Percentiles rank a stretch among this genome's conserved stretches.
Evolutionary conservation across 805 yeast genomes (phyloP).

Genomic region (Kuraishia ogatae): DNA sequence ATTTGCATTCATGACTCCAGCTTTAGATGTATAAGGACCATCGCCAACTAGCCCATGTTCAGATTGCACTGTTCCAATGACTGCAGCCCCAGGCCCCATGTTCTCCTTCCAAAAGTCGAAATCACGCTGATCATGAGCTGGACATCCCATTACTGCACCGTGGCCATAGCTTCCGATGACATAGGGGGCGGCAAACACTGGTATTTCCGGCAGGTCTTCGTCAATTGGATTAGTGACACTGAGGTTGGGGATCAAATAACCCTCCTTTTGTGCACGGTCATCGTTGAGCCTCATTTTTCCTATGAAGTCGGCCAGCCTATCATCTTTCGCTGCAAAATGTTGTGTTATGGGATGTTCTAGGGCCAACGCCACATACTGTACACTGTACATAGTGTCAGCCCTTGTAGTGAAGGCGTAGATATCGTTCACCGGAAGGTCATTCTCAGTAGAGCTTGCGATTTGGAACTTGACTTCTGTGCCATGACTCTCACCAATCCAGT

Average conservation of each 20-base stretch:
- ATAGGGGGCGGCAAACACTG: constrained; percentile 86
- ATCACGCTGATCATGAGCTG: constrained; percentile 88
- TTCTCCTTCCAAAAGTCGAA: constrained; percentile 69
- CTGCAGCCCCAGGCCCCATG: constrained; percentile 31
- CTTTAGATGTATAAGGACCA: constrained; percentile 27
- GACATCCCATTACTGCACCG: constrained; percentile 98
- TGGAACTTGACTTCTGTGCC: constrained; percentile 67
- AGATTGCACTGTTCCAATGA: constrained; percentile 29
- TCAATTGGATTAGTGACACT: constrained; percentile 53
- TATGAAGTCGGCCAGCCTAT: constrained; percentile 38
- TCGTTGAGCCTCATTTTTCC: constrained; percentile 13
- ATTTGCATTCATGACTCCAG: constrained; percentile 40
- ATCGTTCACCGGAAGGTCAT: constrained; percentile 10
- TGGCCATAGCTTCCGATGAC: constrained; percentile 78
- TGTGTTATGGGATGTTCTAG: constrained; percentile 56
- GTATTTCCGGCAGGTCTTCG: constrained; percentile 32
- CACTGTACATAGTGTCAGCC: constrained; percentile 79
- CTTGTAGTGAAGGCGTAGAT: constrained; percentile 75
- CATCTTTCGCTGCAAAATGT: constrained; percentile 27
- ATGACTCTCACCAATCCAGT: constrained; percentile 88
- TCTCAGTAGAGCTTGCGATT: constrained; percentile 13
- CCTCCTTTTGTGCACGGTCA: constrained; percentile 47
- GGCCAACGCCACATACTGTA: constrained; percentile 76
- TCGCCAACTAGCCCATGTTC: constrained; percentile 6
- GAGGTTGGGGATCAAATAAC: constrained; percentile 39